phyloP scores from a whole-genome alignment of 805 yeast species.

The Candida ficus region DNA sequence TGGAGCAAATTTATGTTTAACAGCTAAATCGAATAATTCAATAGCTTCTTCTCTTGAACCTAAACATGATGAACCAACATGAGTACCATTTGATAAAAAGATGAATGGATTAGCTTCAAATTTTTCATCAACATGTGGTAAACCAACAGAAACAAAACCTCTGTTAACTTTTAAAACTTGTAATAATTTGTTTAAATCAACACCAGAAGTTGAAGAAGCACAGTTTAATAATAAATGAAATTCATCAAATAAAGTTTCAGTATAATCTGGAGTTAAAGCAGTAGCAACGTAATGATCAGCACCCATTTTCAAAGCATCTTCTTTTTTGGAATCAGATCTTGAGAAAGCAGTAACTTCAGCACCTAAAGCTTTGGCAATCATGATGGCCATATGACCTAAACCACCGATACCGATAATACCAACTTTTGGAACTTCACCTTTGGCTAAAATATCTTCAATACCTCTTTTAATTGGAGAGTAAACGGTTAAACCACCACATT shows the following conservation, averaged over 20 bases:
- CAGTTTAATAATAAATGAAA: slow-evolving; percentile 46
- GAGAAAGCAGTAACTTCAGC: slow-evolving; percentile 56
- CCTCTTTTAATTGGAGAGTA: slow-evolving; percentile 58
- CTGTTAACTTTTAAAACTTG: slow-evolving; percentile 52
- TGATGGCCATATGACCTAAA: slow-evolving; percentile 50
- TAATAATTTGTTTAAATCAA: slow-evolving; percentile 45
- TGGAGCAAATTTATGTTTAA: slow-evolving; percentile 50
- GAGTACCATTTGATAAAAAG: slow-evolving; percentile 44
- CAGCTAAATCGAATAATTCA: slow-evolving; percentile 63
- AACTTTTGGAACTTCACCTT: slow-evolving; percentile 32
- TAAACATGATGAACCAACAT: slow-evolving; percentile 52
- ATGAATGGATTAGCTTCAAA: slow-evolving; percentile 43
- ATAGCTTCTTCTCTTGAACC: slow-evolving; percentile 62
- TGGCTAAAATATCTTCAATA: slow-evolving; percentile 17
- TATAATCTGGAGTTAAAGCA: slow-evolving; percentile 41
- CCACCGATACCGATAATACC: slow-evolving; percentile 57
- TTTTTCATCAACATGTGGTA: slow-evolving; percentile 45
- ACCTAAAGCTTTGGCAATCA: slow-evolving; percentile 55
- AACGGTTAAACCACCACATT: slow-evolving; percentile 76
- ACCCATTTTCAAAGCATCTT: slow-evolving; percentile 44
- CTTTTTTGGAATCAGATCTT: slow-evolving; percentile 42
- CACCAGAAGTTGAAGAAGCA: slow-evolving; percentile 39
- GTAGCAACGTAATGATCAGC: slow-evolving; percentile 54
- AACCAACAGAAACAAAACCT: slow-evolving; percentile 58
- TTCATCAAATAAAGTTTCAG: slow-evolving; percentile 24